These are phyloP conservation scores for Pluteus cervinus DNA, from an alignment of 768 basidiomycete species.

Conservation along the genomic window DNA sequence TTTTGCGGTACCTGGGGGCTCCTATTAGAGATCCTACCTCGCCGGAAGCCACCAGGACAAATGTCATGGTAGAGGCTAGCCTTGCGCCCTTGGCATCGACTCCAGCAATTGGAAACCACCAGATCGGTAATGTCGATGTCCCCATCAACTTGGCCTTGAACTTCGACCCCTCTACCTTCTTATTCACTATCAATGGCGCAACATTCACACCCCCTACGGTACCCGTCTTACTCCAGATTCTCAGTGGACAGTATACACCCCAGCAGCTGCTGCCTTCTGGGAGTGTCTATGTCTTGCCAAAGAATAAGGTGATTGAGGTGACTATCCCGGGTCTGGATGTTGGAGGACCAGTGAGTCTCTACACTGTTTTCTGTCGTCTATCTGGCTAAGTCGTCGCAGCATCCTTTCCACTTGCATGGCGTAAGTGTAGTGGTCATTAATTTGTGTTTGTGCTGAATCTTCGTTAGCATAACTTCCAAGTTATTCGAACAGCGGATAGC, in stretches of 20 bases:
- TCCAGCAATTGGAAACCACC: conserved; percentile 13
- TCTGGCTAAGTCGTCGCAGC: conserved; percentile 11
- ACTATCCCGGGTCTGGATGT: conserved; percentile 1
- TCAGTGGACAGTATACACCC: conserved; percentile 45
- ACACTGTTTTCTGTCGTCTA: neutral
- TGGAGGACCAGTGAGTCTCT: conserved; percentile 5
- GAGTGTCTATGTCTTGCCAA: conserved; percentile 39
- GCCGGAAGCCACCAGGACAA: conserved; percentile 8
- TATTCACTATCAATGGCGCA: conserved; percentile 25
- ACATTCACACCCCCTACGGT: conserved; percentile 31
- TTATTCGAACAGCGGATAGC: conserved; percentile 35
- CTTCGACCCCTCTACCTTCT: conserved; percentile 7
- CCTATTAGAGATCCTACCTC: conserved; percentile 28
- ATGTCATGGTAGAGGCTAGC: conserved; percentile 24
- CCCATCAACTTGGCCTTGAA: conserved; percentile 13
- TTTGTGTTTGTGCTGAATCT: neutral
- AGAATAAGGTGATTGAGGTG: conserved; percentile 30
- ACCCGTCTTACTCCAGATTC: conserved; percentile 53
- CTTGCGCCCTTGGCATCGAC: neutral
- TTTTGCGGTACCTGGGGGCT: conserved; percentile 44
- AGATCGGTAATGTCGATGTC: conserved; percentile 18
- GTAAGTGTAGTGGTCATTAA: conserved; percentile 17
- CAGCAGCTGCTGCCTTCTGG: conserved; percentile 43
- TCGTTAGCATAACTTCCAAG: conserved; percentile 36
- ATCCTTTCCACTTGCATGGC: conserved; percentile 35